phyloP scores from a whole-genome alignment of 2,329 filamentous ascomycete species.

The Pseudogymnoascus sp. region DNA sequence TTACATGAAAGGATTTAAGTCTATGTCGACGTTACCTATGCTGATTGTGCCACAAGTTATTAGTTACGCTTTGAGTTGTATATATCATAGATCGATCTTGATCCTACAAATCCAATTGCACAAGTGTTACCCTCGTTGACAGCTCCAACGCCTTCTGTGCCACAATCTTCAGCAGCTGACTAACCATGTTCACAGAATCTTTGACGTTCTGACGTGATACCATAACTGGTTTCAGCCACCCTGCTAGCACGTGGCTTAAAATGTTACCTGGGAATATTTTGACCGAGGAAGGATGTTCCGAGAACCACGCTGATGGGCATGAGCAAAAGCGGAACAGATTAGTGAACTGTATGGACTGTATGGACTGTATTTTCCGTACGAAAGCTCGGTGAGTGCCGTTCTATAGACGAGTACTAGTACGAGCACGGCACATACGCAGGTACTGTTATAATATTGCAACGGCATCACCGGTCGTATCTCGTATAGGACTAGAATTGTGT shows the following conservation, averaged over 20 bases:
- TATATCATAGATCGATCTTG: neutral
- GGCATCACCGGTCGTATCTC: neutral
- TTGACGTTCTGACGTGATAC: neutral
- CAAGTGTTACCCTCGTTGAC: neutral
- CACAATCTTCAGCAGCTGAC: conserved; percentile 1
- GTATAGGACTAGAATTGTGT: conserved; percentile 1
- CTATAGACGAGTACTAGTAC: neutral
- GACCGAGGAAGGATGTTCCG: neutral
- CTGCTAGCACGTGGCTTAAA: conserved; percentile 1
- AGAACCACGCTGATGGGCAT: neutral
- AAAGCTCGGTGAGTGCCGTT: neutral
- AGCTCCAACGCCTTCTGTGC: neutral
- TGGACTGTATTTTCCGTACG: neutral
- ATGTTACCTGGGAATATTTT: neutral
- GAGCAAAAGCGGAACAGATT: neutral
- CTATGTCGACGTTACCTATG: neutral
- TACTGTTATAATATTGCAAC: neutral
- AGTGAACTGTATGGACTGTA: neutral
- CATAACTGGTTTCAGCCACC: neutral
- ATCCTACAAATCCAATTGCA: neutral
- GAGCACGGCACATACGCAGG: neutral
- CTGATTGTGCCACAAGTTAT: neutral
- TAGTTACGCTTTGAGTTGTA: neutral
- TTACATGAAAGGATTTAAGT: neutral
- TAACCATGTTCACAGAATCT: neutral